Evolutionary conservation across 306 rosid species (phyloP), one percentile per base, ranked within the genome.

Genomic region (Sphenostylis stenocarpa): DNA sequence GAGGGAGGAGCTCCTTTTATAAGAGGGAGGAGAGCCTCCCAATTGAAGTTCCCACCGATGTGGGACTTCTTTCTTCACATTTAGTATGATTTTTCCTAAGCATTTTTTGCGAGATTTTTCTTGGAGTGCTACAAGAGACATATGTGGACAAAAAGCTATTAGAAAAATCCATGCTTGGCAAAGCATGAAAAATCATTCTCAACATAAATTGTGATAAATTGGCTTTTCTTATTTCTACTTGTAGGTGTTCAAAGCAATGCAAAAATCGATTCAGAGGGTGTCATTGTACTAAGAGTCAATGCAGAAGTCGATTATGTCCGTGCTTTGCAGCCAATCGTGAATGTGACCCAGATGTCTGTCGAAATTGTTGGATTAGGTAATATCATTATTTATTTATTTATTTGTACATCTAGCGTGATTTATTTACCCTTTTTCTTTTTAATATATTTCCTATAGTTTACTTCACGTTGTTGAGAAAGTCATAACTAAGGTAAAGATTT

Each of bases 341-440:
- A 83, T 94, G 97, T 73, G 98, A 94, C 73, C 96, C 98, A 7
- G 97, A 94, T 84, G 97, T 94, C 45, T 94, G 98, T 79, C 87
- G 87, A 65, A 90, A 94, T 85, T 94, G 98, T 56, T 56, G 98
- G 98, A 80, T 94, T 64, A 89, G 98, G 98, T 94, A 86, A 83
- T 65, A 49, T 47, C 21, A 63, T 23, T 16, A 33, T 12, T 31
- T 71, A 13, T 4, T 47, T 47, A 4, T 16, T 29, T 60, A 28
- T 23, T 28, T 48, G 14, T 57, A 58, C 7, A 5, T 34, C 52
- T 57, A 61, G 33, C 45, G 16, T 61, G 1, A 61, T 61, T 61
- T 31, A 16, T 33, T 11, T n/a, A 7, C 1, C 15, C 12, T 29
- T 29, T 60, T 15, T 60, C 7, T 3, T 63, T 1, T 33, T 9